A percentile compares a stretch with the other conserved stretches of the same genome.
These are phyloP conservation scores for Pleurotus cornucopiae DNA, from an alignment of 768 basidiomycete genomes.

Conservation along the genomic window DNA sequence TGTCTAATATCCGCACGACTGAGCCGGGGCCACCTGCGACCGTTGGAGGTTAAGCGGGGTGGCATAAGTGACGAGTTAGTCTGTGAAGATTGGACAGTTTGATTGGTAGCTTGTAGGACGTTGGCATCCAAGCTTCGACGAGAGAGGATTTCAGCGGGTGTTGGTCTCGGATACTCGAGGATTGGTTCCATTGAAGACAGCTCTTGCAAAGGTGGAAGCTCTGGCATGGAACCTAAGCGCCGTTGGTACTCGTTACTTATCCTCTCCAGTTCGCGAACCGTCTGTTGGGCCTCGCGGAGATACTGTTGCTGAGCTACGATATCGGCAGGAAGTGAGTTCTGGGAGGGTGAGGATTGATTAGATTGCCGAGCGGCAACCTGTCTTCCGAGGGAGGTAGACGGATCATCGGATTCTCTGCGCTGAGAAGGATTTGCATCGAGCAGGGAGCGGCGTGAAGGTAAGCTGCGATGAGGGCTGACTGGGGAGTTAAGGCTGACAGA, in stretches of 20 bases:
- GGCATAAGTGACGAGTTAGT: conserved; percentile 5
- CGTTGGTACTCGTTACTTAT: conserved; percentile 4
- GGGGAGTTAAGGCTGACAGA: conserved; percentile 16
- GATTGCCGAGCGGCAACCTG: conserved; percentile 34
- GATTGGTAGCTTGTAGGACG: background rate
- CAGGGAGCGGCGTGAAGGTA: conserved; percentile 20
- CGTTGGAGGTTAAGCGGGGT: background rate
- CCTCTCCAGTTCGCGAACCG: conserved; percentile 6
- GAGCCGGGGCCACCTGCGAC: conserved; percentile 8
- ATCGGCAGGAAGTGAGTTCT: conserved; percentile 15
- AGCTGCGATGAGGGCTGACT: conserved; percentile 13
- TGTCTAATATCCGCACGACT: conserved; percentile 15
- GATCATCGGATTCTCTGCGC: conserved; percentile 27
- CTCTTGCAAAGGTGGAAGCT: conserved; percentile 1
- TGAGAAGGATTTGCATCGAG: conserved; percentile 21
- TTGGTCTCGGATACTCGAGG: conserved; percentile 4
- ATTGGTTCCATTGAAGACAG: background rate
- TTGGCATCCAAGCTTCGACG: conserved; percentile 8
- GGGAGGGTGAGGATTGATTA: conserved; percentile 13
- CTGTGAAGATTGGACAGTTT: background rate
- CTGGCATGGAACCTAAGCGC: background rate
- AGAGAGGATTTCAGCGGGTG: conserved; percentile 1
- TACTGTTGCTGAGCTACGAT: conserved; percentile 4
- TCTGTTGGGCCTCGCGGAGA: conserved; percentile 9
- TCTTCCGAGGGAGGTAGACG: conserved; percentile 32